A percentile compares a stretch with the other conserved stretches of the same genome.
Evolutionary conservation across 805 yeast genomes (phyloP).

Genomic region (Zygoascus bituminiphila): DNA sequence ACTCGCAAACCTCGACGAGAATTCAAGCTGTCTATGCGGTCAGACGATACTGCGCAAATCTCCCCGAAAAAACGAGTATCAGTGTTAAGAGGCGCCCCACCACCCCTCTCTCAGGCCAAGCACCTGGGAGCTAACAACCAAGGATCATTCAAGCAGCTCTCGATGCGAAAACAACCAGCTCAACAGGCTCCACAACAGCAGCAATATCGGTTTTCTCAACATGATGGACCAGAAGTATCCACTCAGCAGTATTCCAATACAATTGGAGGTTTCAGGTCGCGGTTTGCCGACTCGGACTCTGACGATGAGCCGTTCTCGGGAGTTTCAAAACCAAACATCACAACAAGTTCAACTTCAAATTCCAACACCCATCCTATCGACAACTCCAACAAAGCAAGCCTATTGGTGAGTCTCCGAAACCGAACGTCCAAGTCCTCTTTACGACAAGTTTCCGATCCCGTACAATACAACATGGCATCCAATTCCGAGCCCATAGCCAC

Average conservation of each 20-base stretch:
- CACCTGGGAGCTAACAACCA: background rate
- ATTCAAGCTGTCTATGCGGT: conserved; percentile 10
- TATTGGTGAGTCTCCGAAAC: background rate
- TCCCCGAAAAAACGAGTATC: conserved; percentile 1
- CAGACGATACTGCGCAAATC: conserved; percentile 4
- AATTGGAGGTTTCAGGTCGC: conserved; percentile 19
- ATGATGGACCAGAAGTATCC: background rate
- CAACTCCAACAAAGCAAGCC: background rate
- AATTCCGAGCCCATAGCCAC: background rate
- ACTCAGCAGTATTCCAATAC: background rate
- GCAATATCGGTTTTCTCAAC: background rate
- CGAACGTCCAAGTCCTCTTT: background rate
- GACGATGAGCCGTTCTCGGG: conserved; percentile 21
- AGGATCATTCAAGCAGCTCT: conserved; percentile 4
- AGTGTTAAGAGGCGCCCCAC: background rate
- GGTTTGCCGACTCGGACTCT: conserved; percentile 28
- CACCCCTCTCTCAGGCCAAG: conserved; percentile 1
- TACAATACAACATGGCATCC: background rate
- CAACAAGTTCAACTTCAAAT: conserved; percentile 3
- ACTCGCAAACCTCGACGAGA: background rate
- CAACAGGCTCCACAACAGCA: background rate
- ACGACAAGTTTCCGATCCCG: background rate
- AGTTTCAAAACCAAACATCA: background rate
- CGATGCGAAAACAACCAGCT: conserved; percentile 6
- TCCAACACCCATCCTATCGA: background rate